Conservation (phyloP, 805 yeast genomes). For the Myxozyma neglecta region DNA sequence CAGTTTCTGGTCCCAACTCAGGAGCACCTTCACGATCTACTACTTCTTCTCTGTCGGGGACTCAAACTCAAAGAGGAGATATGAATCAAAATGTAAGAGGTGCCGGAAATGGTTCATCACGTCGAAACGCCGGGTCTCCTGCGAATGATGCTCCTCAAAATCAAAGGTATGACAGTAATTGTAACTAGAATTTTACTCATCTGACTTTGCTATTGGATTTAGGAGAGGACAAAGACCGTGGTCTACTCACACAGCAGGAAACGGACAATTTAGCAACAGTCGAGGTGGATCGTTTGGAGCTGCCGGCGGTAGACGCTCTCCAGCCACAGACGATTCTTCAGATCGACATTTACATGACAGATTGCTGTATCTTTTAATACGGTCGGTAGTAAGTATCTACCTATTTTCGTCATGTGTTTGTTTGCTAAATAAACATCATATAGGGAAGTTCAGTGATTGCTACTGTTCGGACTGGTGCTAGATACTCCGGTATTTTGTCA, state of each 20-base stretch:
- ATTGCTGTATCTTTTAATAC: constrained; percentile 53
- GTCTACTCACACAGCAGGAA: constrained; percentile 6
- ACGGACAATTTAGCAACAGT: background rate
- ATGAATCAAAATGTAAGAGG: constrained; percentile 6
- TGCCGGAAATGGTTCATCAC: constrained; percentile 7
- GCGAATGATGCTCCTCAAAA: constrained; percentile 24
- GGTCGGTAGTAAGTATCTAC: constrained; percentile 48
- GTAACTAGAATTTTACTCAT: background rate
- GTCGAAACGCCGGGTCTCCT: constrained; percentile 20
- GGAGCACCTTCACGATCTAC: constrained; percentile 3
- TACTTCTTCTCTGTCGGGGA: background rate
- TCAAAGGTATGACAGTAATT: constrained; percentile 2
- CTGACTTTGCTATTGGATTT: background rate
- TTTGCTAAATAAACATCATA: background rate
- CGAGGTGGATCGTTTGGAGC: constrained; percentile 1
- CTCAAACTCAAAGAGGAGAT: constrained; percentile 6
- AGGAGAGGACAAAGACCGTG: constrained; percentile 17
- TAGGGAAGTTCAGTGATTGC: constrained; percentile 53
- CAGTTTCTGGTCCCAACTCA: constrained; percentile 1
- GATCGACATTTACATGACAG: constrained; percentile 53
- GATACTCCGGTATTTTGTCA: constrained; percentile 58
- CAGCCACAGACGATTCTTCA: constrained; percentile 35
- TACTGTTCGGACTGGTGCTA: constrained; percentile 62
- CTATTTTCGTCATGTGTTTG: background rate
- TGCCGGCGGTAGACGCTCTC: constrained; percentile 16